Base-by-base conservation (phyloP, 805 yeast genomes). In the Zygoascus flipseniorum region DNA sequence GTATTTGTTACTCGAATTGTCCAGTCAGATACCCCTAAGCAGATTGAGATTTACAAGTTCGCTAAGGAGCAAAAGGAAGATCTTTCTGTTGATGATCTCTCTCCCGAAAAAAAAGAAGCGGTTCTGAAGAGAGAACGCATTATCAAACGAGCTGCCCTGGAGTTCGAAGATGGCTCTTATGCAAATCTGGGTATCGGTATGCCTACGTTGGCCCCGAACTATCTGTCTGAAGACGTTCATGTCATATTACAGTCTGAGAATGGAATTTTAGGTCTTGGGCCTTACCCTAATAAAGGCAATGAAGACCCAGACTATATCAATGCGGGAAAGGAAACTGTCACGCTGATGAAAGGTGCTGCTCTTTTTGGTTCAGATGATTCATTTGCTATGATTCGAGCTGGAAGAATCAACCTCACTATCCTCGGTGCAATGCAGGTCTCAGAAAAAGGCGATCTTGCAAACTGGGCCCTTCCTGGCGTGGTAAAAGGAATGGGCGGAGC, bases 401-500 rank as follows among this genome's bases (percentile, higher is more conserved):
- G 80, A 8, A 70, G 72, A 56, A 67, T 76, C 43, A 67, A 72
- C 53, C 59, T 74, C 53, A 70, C 79, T 1, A 69, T 76, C 44
- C 65, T 76, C 14, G 81, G 81, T 5, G 80, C 77, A 11, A 68
- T 76, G 64, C 79, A 76, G 60, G 80, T 77, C 5, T 72, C 78
- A 1, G 67, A 69, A 45, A 64, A 56, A 47, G 80, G 80, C 41
- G 80, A 77, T 54, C 69, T 76, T 41, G 80, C 81, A 42, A 76
- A 76, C 61, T 76, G 80, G 79, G 78, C 76, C 26, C 66, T 76
- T 3, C 80, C 81, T 1, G 79, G 80, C 8, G 66, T 71, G 54
- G 72, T 76, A 45, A 75, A 74, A 60, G 80, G 80, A 18, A 77
- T 76, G 76, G 80, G 80, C 26, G 80, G 80, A 16, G 80, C 80